Conservation (phyloP, 495 filamentous ascomycete genomes). For the Astrothelium subdiscretum region DNA sequence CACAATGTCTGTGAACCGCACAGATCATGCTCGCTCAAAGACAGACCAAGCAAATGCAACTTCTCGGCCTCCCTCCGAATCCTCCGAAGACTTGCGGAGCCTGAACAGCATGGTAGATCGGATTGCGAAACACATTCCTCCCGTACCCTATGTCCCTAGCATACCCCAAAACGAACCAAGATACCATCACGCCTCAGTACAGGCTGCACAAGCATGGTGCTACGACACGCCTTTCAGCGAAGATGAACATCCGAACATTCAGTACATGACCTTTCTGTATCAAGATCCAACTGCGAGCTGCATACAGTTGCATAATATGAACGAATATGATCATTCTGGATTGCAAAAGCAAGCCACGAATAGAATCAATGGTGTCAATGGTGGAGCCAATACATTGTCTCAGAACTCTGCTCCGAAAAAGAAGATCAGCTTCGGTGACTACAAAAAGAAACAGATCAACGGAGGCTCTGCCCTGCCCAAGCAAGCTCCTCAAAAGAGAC, state of each 20-base stretch:
- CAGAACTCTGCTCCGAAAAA: constrained; percentile 14
- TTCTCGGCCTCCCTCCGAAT: neutral
- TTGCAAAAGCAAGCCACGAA: constrained; percentile 5
- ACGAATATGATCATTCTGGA: neutral
- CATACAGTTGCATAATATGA: constrained; percentile 10
- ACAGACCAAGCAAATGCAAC: neutral
- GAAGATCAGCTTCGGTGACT: constrained; percentile 20
- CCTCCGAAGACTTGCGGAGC: constrained; percentile 8
- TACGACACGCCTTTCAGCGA: constrained; percentile 15
- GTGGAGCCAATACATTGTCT: neutral
- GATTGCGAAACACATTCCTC: constrained; percentile 15
- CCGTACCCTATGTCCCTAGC: constrained; percentile 19
- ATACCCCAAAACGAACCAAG: constrained; percentile 10
- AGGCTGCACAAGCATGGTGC: constrained; percentile 13
- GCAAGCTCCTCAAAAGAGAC: neutral
- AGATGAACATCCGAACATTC: constrained; percentile 15
- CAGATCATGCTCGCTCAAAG: neutral
- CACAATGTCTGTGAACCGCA: constrained; percentile 1
- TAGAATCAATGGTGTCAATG: neutral
- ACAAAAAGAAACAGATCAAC: constrained; percentile 19
- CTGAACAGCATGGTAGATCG: constrained; percentile 16
- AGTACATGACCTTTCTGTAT: constrained; percentile 22
- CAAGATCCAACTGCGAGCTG: constrained; percentile 17
- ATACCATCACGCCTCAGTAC: constrained; percentile 10
- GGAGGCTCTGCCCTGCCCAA: neutral